phyloP scores from a whole-genome alignment of 2,329 filamentous ascomycete genomes.

The Shiraia bambusicola region DNA sequence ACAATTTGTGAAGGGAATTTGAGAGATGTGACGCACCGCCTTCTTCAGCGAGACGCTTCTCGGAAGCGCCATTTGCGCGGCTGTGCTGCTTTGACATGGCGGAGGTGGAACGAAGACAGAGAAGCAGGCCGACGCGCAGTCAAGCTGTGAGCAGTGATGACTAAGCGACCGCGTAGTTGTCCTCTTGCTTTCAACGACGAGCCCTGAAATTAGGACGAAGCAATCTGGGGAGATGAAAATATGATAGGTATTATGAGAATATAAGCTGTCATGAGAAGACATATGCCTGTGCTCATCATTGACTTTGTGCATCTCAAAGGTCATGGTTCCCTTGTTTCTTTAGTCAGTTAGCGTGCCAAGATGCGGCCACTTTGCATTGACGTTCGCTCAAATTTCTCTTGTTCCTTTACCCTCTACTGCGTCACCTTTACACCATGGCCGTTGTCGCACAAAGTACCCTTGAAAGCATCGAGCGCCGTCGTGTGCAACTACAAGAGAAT shows the following conservation, averaged over 20 bases:
- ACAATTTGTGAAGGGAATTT: constrained; percentile 32
- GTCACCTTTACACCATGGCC: constrained; percentile 22
- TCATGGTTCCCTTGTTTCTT: constrained; percentile 16
- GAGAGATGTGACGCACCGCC: constrained; percentile 42
- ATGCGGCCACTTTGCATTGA: constrained; percentile 5
- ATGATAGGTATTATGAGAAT: constrained; percentile 3
- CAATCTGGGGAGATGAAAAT: background rate
- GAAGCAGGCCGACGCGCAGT: background rate
- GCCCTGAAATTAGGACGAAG: background rate
- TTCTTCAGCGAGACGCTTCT: constrained; percentile 36
- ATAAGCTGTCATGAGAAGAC: too few relatives aligned
- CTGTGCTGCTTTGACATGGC: constrained; percentile 40
- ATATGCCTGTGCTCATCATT: background rate
- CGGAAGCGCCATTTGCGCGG: constrained; percentile 31
- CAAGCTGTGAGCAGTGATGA: constrained; percentile 10
- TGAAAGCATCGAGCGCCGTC: constrained; percentile 71
- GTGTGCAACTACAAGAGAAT: constrained; percentile 72
- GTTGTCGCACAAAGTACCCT: constrained; percentile 53
- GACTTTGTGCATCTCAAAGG: background rate
- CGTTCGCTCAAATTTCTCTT: constrained; percentile 9
- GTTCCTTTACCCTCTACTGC: constrained; percentile 6
- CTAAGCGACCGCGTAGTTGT: constrained; percentile 7
- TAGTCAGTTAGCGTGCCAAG: constrained; percentile 30
- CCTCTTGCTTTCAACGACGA: background rate
- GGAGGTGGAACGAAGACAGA: constrained; percentile 10